A percentile compares a stretch with the other conserved stretches of the same genome.
Evolutionary conservation across 306 rosid species (phyloP).

Genomic region (Malus asiatica): DNA sequence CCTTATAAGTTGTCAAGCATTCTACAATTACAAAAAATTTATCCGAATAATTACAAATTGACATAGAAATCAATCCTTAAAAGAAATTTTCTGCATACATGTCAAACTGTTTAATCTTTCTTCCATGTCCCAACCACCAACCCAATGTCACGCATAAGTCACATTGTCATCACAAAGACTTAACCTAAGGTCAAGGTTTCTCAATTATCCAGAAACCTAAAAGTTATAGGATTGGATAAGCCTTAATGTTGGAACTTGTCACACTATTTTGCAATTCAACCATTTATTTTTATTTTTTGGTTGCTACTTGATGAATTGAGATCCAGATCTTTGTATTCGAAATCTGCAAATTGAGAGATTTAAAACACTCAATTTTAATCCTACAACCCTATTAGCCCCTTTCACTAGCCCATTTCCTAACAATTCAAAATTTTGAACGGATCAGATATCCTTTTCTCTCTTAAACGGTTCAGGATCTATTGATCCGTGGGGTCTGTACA

Average conservation of each 20-base stretch:
- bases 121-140: background rate
- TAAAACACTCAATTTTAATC: too few species aligned
- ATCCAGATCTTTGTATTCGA: too few species aligned
- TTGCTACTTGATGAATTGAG: background rate
- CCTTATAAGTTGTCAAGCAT: too few species aligned
- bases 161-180: background rate
- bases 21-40: too few species aligned
- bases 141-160: background rate
- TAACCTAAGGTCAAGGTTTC: background rate
- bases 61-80: too few species aligned
- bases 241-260: background rate
- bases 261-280: background rate
- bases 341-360: too few species aligned
- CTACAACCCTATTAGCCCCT: rapidly evolving
- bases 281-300: background rate
- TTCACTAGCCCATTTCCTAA: rapidly evolving
- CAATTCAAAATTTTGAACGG: too few species aligned
- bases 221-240: background rate
- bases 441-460: rapidly evolving
- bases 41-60: too few species aligned
- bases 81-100: too few species aligned
- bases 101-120: too few species aligned
- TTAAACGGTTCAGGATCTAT: too few species aligned
- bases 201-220: background rate
- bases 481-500: too few species aligned